Base-by-base conservation (phyloP, 805 yeast genomes). In the Saturnispora hagleri region DNA sequence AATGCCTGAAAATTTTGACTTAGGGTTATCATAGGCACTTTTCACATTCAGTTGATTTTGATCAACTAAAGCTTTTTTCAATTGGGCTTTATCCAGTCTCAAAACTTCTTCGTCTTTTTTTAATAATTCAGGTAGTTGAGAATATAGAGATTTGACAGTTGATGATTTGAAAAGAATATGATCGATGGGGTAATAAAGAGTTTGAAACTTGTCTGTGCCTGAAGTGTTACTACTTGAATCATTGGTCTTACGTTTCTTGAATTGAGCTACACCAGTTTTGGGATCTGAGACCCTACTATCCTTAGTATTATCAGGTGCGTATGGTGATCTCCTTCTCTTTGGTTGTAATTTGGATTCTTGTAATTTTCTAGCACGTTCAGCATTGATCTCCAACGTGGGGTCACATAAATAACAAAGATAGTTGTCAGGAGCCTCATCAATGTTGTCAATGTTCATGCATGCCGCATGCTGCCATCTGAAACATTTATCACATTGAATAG, bases 381-480 rank as follows among this genome's bases (percentile, higher is more conserved):
- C 66, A 56, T 77, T 73, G 41, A 80, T 71, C 47, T 68, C 66
- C 51, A 72, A 70, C 24, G 56, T 52, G 45, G 69, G 64, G 52
- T 83, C 84, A 69, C 98, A 90, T 46, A 74, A 74, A 62, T 86
- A 86, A 63, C 98, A 90, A 28, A 79, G 71, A 63, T 86, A 90
- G 50, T 80, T 80, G 51, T 89, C 96, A 0, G 96, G 96, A 0
- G 82, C 95, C 47, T 85, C 82, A 53, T 78, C 80, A 44, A 38
- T 38, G 22, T 82, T 78, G 44, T 73, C 73, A 52, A 86, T 87
- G 7, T 84, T 85, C 79, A 89, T 87, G 67, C 98, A 90, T n/a
- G 79, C 73, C 27, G 93, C 89, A 69, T 90, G 98, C 64, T 90
- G 97, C 97, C 97, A 90, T 55, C 96, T 79, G 66, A 79, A 83